Percentiles rank a stretch among this genome's conserved stretches.
Conservation (phyloP, 352 stramenopile genomes). For the Pythium coloratum region DNA sequence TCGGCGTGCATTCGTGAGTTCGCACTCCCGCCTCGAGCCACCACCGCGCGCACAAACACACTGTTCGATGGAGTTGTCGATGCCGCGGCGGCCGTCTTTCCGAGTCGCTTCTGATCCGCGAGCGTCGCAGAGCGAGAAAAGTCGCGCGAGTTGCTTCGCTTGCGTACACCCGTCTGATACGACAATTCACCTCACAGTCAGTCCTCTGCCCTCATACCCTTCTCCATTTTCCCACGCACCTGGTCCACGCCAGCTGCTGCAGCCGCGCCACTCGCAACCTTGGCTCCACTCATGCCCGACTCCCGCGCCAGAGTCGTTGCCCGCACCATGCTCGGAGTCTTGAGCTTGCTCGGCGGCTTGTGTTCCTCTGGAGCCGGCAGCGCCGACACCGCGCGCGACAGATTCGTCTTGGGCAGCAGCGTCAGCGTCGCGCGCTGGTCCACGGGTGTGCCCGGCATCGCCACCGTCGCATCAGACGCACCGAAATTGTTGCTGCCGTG, state of each 20-base stretch:
- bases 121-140: conserved; percentile 3
- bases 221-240: neutral
- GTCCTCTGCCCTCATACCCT: neutral
- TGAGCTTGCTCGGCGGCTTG: conserved; percentile 18
- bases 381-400: conserved; percentile 23
- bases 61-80: conserved; percentile 15
- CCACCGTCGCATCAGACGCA: neutral
- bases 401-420: conserved; percentile 28
- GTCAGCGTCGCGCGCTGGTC: conserved; percentile 33
- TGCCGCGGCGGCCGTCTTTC: conserved; percentile 2
- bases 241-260: neutral
- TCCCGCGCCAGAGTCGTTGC: conserved; percentile 1
- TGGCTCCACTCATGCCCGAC: neutral
- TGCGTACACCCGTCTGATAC: conserved; percentile 14
- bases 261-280: neutral
- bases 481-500: conserved; percentile 4
- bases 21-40: conserved; percentile 20
- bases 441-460: conserved; percentile 21
- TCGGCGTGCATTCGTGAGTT: neutral
- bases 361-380: conserved; percentile 13
- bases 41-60: conserved; percentile 32
- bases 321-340: conserved; percentile 7
- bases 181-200: neutral
- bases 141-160: conserved; percentile 31
- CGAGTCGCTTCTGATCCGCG: conserved; percentile 12